Evolutionary conservation across 192 early-diverging fungal genomes (phyloP).

Genomic region (Linnemannia elongata): DNA sequence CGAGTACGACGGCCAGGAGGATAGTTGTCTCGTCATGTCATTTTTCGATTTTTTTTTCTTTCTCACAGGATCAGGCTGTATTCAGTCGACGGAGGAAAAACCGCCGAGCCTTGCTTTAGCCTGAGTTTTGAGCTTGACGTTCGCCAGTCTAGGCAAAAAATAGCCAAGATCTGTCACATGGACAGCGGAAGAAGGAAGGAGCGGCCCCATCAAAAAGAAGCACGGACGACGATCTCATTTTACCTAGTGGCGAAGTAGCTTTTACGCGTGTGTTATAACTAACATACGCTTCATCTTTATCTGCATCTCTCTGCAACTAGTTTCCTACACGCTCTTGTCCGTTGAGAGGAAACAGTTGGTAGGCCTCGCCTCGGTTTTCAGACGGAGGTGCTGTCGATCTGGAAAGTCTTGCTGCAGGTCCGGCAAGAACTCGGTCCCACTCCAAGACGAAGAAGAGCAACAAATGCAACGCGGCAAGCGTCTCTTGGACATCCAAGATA

Average conservation of each 20-base stretch:
- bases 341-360: conserved; percentile 35
- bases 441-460: conserved; percentile 22
- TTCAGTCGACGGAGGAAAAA: background rate
- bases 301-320: conserved; percentile 6
- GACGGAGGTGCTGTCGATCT: conserved; percentile 15
- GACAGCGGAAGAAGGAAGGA: background rate
- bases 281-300: background rate
- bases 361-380: conserved; percentile 6
- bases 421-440: background rate
- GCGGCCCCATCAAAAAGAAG: background rate
- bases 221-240: background rate
- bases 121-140: too few species aligned
- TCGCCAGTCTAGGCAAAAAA: background rate
- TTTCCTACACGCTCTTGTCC: conserved; percentile 45
- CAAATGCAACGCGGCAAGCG: conserved; percentile 10
- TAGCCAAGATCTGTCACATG: background rate
- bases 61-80: background rate
- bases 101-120: too few species aligned
- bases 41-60: background rate
- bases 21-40: background rate
- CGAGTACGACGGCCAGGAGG: background rate
- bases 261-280: background rate
- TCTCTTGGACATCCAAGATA: conserved; percentile 12
- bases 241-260: background rate
- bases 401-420: conserved; percentile 18